phyloP scores from a whole-genome alignment of 2,329 filamentous ascomycete genomes.

The Penicillium oxalicum region DNA sequence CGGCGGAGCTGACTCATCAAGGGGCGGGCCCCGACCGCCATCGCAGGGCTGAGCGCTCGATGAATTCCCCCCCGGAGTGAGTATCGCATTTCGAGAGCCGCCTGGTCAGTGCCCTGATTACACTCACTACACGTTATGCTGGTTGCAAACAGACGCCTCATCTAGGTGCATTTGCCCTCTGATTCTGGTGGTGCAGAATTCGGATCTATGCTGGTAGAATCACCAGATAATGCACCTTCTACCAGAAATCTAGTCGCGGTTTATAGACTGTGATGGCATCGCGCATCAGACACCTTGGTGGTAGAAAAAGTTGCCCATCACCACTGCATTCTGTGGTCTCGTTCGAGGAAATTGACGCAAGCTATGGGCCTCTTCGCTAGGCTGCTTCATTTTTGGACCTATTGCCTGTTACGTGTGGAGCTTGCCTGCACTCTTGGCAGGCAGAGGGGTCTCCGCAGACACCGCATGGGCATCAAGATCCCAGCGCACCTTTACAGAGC shows the following conservation, averaged over 20 bases:
- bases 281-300: not conserved
- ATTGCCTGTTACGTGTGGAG: slow-evolving; percentile 13
- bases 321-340: no score
- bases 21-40: not conserved
- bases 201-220: no score
- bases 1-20: slow-evolving; percentile 17
- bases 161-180: no score
- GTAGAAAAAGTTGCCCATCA: no score
- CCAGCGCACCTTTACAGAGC: not conserved
- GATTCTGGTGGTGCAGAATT: no score
- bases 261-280: not conserved
- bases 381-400: slow-evolving; percentile 19
- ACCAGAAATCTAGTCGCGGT: not conserved
- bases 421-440: slow-evolving; percentile 8
- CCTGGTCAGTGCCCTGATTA: not conserved
- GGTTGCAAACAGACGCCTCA: no score
- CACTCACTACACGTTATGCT: no score
- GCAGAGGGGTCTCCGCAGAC: not conserved
- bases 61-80: not conserved
- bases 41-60: slow-evolving; percentile 16
- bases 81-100: not conserved
- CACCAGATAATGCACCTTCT: no score
- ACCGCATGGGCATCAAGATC: slow-evolving; percentile 1
- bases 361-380: slow-evolving; percentile 17
- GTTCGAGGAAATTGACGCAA: slow-evolving; percentile 5